Base-by-base conservation (phyloP, 225 moss, liverwort and hornwort genomes). In the Anthoceros angustus region DNA sequence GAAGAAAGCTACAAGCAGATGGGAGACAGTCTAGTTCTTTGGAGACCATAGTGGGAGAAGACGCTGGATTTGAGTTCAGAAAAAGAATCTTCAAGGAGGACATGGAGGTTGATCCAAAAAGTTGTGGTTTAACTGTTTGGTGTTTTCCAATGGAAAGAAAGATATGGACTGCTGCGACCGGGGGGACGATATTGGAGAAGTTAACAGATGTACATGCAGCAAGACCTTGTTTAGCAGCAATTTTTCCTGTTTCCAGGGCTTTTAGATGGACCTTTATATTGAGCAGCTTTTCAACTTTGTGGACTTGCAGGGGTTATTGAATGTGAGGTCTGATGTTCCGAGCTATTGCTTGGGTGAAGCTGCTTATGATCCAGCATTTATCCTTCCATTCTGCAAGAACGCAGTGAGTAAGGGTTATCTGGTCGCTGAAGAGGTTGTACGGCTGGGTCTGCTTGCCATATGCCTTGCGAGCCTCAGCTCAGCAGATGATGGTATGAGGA, bases 351-450 rank as follows among this genome's bases (percentile, higher is more conserved):
- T 1, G 32, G 4, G 32, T 32, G 69, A 39, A 48, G 85, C 88
- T 74, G 88, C 95, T 41, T 98, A 98, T 64, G 95, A 98, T 78
- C 88, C 95, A 77, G 84, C 87, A 43, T 98, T 82, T 75, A 75
- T 98, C 63, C 73, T 91, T 39, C 85, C 78, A 46, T 98, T 91
- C 77, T 80, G 86, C 43, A 67, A 76, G 42, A 85, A 98, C 70
- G 86, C 88, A 50, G 80, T 98, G 70, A 80, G 84, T 63, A 74
- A 78, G 72, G 82, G 85, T 63, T 88, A 79, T 62, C 83, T 91
- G 43, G 82, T 73, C 73, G 75, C 81, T 38, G 88, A 98, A 70
- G 95, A 91, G 70, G 91, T 91, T 73, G 86, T 86, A 41, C 80
- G 78, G 64, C 78, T 91, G 40, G 95, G 95, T 67, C 79, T 98